phyloP scores from a whole-genome alignment of 2,329 filamentous ascomycete species.

The Magnaporthiopsis incrustans region DNA sequence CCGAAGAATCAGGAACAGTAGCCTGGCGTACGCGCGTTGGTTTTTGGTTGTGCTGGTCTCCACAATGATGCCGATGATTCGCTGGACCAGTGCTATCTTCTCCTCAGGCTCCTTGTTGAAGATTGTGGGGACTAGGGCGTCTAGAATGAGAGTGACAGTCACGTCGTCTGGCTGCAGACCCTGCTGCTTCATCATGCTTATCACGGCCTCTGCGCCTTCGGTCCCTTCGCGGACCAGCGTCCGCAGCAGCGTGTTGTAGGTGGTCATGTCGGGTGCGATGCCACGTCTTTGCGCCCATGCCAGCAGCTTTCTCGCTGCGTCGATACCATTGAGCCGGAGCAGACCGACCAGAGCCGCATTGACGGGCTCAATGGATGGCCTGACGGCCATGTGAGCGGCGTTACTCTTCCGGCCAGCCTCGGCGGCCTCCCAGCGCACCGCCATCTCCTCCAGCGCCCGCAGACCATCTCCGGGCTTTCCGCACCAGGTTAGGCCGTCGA shows the following conservation, averaged over 20 bases:
- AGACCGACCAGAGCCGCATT: slow-evolving; percentile 64
- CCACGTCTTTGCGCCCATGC: slow-evolving; percentile 49
- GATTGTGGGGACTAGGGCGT: slow-evolving; percentile 19
- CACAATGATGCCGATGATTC: slow-evolving; percentile 50
- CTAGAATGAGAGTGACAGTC: slow-evolving; percentile 68
- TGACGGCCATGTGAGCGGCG: slow-evolving; percentile 29
- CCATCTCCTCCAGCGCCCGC: slow-evolving; percentile 58
- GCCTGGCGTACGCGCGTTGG: not conserved
- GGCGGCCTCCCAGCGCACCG: slow-evolving; percentile 43
- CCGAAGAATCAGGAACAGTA: not conserved
- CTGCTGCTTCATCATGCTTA: slow-evolving; percentile 50
- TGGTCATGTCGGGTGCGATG: slow-evolving; percentile 48
- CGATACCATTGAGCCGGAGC: slow-evolving; percentile 37
- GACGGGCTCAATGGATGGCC: slow-evolving; percentile 56
- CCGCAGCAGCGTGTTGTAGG: slow-evolving; percentile 63
- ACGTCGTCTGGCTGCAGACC: slow-evolving; percentile 52
- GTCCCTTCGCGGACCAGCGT: slow-evolving; percentile 45
- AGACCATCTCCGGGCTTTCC: slow-evolving; percentile 50
- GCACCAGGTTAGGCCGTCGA: slow-evolving; percentile 55
- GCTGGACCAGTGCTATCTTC: slow-evolving; percentile 43
- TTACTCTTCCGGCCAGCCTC: slow-evolving; percentile 8
- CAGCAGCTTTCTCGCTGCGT: slow-evolving; percentile 46
- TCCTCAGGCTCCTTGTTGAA: slow-evolving; percentile 35
- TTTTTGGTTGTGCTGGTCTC: not conserved
- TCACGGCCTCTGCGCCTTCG: slow-evolving; percentile 41